Evolutionary conservation across 2,329 filamentous ascomycete species (phyloP).

Genomic region (Gremmenia infestans): DNA sequence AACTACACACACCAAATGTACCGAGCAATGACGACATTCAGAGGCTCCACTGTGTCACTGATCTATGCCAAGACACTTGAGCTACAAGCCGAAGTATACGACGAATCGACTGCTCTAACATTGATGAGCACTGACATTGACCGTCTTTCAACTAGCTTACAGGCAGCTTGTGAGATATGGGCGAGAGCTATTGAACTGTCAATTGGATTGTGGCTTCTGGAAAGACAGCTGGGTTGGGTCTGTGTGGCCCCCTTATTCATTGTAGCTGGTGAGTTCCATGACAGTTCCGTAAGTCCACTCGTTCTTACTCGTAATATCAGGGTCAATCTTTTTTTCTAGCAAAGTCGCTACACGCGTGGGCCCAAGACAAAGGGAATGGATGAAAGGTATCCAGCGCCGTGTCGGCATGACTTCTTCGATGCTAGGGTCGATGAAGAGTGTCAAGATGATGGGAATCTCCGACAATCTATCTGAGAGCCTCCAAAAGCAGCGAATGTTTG

Average conservation of each 20-base stretch:
- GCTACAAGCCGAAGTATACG: conserved; percentile 29
- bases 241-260: conserved; percentile 25
- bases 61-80: conserved; percentile 45
- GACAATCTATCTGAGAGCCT: conserved; percentile 31
- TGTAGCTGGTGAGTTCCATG: conserved; percentile 10
- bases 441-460: conserved; percentile 41
- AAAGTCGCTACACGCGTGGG: conserved; percentile 9
- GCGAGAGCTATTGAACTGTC: conserved; percentile 35
- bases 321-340: conserved; percentile 2
- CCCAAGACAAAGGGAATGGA: conserved; percentile 32
- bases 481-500: conserved; percentile 22
- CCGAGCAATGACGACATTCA: conserved; percentile 38
- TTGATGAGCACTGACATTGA: conserved; percentile 41
- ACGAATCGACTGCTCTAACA: conserved; percentile 37
- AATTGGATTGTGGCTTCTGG: conserved; percentile 35
- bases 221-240: conserved; percentile 30
- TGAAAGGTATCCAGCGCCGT: conserved; percentile 36
- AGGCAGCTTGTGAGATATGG: conserved; percentile 35
- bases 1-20: conserved; percentile 36
- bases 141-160: conserved; percentile 25
- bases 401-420: conserved; percentile 37
- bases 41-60: conserved; percentile 41
- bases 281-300: background rate
- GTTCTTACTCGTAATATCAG: conserved; percentile 2
- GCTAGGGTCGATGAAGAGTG: conserved; percentile 38